Base-by-base conservation (phyloP, 495 filamentous ascomycete species). In the Aspergillus mulundensis region DNA sequence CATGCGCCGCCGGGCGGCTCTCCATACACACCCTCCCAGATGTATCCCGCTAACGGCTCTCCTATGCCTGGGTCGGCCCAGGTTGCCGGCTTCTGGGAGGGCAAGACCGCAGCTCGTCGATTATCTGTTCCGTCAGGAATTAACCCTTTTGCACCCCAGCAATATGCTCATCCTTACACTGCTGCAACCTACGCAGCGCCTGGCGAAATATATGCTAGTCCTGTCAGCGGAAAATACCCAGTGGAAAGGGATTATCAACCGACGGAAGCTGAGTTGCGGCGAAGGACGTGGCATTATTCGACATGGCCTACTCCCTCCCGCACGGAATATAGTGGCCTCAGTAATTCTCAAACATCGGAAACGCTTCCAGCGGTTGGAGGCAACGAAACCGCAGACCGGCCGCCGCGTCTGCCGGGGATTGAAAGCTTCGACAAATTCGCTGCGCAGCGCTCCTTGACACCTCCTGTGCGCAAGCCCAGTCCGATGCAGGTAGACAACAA, bases 281-380 rank as follows among this genome's bases (percentile, higher is more conserved):
- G 91, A 54, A 78, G 90, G 45, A 96, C 91, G 7, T 96, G 91
- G 91, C 91, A 96, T 73, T 90, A 89, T 4, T 88, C 88, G 23
- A 88, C 85, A 0, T 86, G 86, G 64, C 73, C 76, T 10, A 70
- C 67, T 25, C 74, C 82, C 77, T 80, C 69, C 67, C 83, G 74
- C 54, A 85, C 71, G 67, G 85, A 63, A 57, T 90, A 77, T 59
- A 89, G 76, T 70, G 80, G 76, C 21, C 62, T 82, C 56, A 79
- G 69, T 56, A 81, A 76, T 61, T 80, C 82, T 61, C 84, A 83
- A 67, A 87, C 81, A 0, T 77, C 82, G 4, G 81, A 85, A 43
- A 77, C 78, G 19, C 83, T 70, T 38, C 80, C 69, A 4, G 71
- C 77, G 15, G 77, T 75, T 65, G 80, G 74, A 36, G 69, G 70